Evolutionary conservation across 2,329 filamentous ascomycete species (phyloP), one percentile per base, ranked within the genome.

Genomic region (Apiospora phragmitis): DNA sequence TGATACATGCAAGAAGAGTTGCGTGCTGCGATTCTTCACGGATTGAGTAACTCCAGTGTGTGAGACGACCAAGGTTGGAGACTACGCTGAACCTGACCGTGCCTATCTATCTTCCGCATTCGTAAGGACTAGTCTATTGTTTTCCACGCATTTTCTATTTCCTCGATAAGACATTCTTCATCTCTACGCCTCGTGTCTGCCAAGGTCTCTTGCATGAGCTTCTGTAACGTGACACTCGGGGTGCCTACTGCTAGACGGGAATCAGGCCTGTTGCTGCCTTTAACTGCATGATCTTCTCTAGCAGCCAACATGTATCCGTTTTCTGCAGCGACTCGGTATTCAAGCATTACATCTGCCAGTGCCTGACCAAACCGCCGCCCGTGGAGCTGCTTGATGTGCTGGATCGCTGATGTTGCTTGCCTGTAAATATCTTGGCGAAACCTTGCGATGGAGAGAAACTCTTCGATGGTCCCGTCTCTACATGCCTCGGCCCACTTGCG

Each of bases 401-500:
- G 16, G 43, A 70, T 68, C 12, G 29, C 21, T 21, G 35, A 32
- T 16, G 45, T 41, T 12, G 66, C 68, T 16, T 47, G 26, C n/a
- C 7, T 29, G 7, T 70, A 70, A 2, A 70, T 3, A 21, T 49
- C 21, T 21, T 38, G n/a, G 11, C 69, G 43, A 1, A 24, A 6
- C 9, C 29, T 16, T 24, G 49, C 43, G 32, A 32, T 41, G 7
- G 49, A 32, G 16, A 45, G 11, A n/a, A 70, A 68, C 7, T 29
- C 66, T n/a, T 70, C 21, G 6, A 70, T 51, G 32, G n/a, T 32
- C 11, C 29, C 45, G 16, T 55, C 21, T 43, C 29, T 49, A 21
- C 69, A 68, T 4, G 69, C 69, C 12, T 45, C 49, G 6, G 35
- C 49, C 65, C 65, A 70, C 16, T n/a, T 26, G 26, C 7, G 14